These are phyloP conservation scores for Aegilops longissima DNA, from an alignment of 176 grass and related monocot species.

Conservation along the genomic window DNA sequence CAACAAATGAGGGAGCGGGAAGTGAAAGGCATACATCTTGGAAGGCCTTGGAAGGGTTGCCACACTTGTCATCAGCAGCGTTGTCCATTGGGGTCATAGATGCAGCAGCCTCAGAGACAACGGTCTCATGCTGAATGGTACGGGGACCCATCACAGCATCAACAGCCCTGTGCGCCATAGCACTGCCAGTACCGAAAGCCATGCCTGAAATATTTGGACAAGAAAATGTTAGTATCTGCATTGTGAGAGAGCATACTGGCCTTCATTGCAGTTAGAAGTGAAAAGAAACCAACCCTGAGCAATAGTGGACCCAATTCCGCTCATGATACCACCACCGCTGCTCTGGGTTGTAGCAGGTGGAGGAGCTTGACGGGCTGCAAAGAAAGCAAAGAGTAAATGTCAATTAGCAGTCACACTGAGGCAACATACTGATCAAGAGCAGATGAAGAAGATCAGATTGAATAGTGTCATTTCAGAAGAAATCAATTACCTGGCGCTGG, in stretches of 20 bases:
- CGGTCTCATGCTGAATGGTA: conserved; percentile 73
- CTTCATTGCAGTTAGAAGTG: neutral
- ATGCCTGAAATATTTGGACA: conserved; percentile 38
- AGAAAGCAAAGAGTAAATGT: neutral
- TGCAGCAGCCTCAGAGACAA: conserved; percentile 48
- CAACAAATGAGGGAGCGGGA: neutral
- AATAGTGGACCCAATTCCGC: conserved; percentile 84
- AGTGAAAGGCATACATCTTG: conserved; percentile 55
- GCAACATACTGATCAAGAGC: neutral
- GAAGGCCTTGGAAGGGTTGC: conserved; percentile 66
- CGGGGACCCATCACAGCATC: conserved; percentile 81
- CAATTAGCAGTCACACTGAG: neutral
- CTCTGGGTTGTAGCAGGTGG: conserved; percentile 61
- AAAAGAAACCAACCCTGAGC: conserved; percentile 58
- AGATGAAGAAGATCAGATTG: neutral
- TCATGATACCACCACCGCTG: conserved; percentile 62
- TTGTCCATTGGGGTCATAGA: conserved; percentile 39
- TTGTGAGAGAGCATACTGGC: neutral
- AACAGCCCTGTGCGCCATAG: conserved; percentile 79
- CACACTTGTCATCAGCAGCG: conserved; percentile 47
- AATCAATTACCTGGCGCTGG: conserved; percentile 58
- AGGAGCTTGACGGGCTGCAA: conserved; percentile 57
- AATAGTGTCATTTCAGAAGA: neutral
- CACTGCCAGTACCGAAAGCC: conserved; percentile 87
- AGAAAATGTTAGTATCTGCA: neutral